phyloP scores from a whole-genome alignment of 75 land plant species.

The Cunninghamia lanceolata region DNA sequence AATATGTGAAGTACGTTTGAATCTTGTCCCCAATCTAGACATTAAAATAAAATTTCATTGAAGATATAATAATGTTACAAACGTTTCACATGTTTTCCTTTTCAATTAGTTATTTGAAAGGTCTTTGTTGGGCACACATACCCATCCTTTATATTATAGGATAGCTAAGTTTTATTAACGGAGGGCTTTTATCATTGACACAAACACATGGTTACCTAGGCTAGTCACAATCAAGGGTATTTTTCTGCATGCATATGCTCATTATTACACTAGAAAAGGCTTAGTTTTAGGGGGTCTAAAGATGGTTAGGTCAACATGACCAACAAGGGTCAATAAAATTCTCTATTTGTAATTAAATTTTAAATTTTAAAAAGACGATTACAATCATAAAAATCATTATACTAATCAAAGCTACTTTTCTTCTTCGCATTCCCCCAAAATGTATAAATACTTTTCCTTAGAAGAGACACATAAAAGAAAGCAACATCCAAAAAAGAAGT shows the following conservation, averaged over 20 bases:
- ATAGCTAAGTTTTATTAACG: background rate
- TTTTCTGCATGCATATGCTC: background rate
- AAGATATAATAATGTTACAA: background rate
- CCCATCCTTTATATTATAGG: background rate
- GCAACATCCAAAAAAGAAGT: background rate
- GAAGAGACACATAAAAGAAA: background rate
- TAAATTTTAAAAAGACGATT: background rate
- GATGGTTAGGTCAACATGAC: slow-evolving; percentile 1
- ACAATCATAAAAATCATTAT: background rate
- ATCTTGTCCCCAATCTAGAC: background rate
- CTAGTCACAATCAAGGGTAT: background rate
- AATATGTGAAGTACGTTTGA: too few relatives aligned
- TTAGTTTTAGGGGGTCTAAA: background rate
- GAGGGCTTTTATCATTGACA: background rate
- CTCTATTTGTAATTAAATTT: background rate
- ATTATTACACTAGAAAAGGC: background rate
- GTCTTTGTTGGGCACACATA: background rate
- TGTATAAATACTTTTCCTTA: background rate
- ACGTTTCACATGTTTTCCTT: background rate
- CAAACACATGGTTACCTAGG: background rate
- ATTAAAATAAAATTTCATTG: too few relatives aligned
- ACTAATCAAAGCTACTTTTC: slow-evolving; percentile 6
- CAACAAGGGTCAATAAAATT: background rate
- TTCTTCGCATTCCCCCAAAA: background rate
- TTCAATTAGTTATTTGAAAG: background rate